A percentile compares a stretch with the other conserved stretches of the same genome.
These are phyloP conservation scores for Ailanthus altissimus DNA, from an alignment of 345 rosid species.

Conservation along the genomic window DNA sequence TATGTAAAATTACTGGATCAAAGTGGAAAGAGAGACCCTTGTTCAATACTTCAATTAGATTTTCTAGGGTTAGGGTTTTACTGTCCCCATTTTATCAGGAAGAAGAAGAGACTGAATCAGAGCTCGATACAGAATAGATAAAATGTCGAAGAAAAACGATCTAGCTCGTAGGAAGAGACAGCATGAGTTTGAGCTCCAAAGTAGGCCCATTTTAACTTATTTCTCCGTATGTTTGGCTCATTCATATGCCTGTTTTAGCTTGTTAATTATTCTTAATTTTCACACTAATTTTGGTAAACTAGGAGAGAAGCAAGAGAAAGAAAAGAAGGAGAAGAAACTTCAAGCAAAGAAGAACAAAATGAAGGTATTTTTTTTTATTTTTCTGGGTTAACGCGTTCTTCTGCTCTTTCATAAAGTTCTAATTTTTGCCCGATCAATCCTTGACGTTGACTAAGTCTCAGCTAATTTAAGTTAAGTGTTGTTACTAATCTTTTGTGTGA, in stretches of 20 bases:
- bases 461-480: background rate
- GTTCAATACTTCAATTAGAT: background rate
- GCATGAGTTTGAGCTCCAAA: slow-evolving; percentile 80
- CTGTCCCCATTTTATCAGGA: background rate
- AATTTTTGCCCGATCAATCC: background rate
- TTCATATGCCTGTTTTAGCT: background rate
- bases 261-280: background rate
- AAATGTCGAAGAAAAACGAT: slow-evolving; percentile 97
- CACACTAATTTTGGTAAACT: slow-evolving; percentile 18
- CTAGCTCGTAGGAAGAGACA: slow-evolving; percentile 77
- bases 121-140: background rate
- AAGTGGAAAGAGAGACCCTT: background rate
- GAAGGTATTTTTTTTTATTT: slow-evolving; percentile 57
- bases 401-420: background rate
- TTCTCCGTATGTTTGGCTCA: background rate
- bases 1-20: background rate
- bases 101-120: background rate
- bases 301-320: slow-evolving; percentile 83
- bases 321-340: slow-evolving; percentile 69
- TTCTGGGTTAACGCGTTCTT: background rate
- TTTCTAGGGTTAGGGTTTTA: slow-evolving; percentile 20
- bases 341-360: slow-evolving; percentile 85
- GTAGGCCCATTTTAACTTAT: slow-evolving; percentile 30
- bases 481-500: background rate
- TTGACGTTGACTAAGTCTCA: background rate